A percentile compares a stretch with the other conserved stretches of the same genome.
These are phyloP conservation scores for Physcomitrium patens DNA, from an alignment of 225 moss, liverwort and hornwort species.

Conservation along the genomic window DNA sequence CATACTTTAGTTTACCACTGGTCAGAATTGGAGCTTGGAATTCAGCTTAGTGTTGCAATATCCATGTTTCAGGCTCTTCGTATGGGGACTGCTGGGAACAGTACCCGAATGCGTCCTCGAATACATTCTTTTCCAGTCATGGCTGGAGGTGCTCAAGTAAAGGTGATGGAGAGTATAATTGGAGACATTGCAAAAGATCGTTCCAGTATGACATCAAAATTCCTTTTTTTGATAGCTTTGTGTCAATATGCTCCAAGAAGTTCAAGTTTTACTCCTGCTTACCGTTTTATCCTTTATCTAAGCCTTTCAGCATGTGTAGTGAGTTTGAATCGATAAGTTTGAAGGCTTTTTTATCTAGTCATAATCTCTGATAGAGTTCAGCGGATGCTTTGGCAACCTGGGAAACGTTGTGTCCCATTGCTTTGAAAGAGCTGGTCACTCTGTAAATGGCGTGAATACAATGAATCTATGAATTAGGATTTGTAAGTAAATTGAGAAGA, in stretches of 20 bases:
- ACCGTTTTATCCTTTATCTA: not conserved
- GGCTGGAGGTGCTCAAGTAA: conserved; percentile 32
- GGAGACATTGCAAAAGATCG: conserved; percentile 41
- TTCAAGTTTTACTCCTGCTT: conserved; percentile 1
- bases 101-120: conserved; percentile 27
- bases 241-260: not conserved
- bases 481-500: not conserved
- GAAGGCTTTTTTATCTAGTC: not conserved
- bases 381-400: not conserved
- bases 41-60: not conserved
- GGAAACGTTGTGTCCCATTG: conserved; percentile 4
- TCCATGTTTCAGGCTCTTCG: conserved; percentile 33
- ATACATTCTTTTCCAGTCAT: conserved; percentile 21
- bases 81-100: conserved; percentile 39
- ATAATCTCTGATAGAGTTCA: not conserved
- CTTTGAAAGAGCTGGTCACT: not conserved
- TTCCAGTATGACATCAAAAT: conserved; percentile 35
- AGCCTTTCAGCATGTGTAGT: not conserved
- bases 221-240: not conserved
- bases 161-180: conserved; percentile 46
- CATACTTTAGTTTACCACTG: not conserved
- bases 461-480: not conserved
- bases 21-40: not conserved
- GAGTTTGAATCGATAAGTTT: not conserved
- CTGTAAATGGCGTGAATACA: not conserved